Conservation (phyloP, 306 rosid genomes). For the Sindora glabra region DNA sequence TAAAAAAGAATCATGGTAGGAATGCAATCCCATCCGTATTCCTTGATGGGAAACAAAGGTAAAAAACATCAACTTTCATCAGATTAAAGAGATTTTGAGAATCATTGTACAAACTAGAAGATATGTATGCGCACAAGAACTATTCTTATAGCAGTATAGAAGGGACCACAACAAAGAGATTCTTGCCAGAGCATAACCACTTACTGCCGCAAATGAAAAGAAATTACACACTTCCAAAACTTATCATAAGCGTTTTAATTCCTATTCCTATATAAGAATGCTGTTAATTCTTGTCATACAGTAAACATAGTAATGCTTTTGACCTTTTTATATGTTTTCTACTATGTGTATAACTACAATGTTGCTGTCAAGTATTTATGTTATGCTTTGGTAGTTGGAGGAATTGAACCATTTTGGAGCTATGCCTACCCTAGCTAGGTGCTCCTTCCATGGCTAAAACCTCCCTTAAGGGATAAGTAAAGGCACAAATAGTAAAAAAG, state of each 20-base stretch:
- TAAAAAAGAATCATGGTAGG: constrained; percentile 19
- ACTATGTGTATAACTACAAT: background rate
- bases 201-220: background rate
- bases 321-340: background rate
- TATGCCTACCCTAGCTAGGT: constrained; percentile 1
- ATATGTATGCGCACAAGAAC: background rate
- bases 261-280: background rate
- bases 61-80: constrained; percentile 9
- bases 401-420: constrained; percentile 2
- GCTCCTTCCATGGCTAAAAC: constrained; percentile 3
- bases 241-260: background rate
- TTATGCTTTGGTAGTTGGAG: constrained; percentile 5
- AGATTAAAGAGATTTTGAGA: constrained; percentile 3
- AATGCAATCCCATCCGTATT: constrained; percentile 22
- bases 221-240: background rate
- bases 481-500: constrained; percentile 8
- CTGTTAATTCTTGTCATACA: constrained; percentile 4
- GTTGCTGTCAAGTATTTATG: constrained; percentile 19
- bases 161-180: constrained; percentile 21
- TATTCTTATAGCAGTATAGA: background rate
- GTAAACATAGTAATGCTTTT: background rate
- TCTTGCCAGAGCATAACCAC: constrained; percentile 7
- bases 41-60: constrained; percentile 15
- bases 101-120: background rate
- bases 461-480: constrained; percentile 17